Evolutionary conservation across 192 early-diverging fungal genomes (phyloP).

Genomic region (Geranomyces variabilis): DNA sequence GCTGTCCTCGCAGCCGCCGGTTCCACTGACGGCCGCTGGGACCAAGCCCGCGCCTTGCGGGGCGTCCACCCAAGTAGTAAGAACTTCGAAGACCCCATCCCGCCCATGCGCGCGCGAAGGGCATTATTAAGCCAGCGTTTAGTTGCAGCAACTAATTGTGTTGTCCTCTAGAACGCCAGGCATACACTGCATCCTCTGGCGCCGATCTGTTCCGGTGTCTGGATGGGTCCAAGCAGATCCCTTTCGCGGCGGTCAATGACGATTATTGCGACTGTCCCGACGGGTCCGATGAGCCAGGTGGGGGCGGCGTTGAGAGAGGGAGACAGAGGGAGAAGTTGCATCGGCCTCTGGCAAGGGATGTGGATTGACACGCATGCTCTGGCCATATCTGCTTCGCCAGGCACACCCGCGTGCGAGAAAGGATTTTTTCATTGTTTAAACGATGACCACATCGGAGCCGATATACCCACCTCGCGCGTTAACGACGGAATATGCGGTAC

Average conservation of each 20-base stretch:
- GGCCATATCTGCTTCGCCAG: slow-evolving; percentile 49
- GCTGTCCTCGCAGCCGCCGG: too few species aligned
- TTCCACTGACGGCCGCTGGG: too few species aligned
- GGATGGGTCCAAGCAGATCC: slow-evolving; percentile 72
- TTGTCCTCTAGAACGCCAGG: not conserved
- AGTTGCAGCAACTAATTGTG: too few species aligned
- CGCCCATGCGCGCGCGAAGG: too few species aligned
- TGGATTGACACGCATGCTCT: too few species aligned
- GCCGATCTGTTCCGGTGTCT: slow-evolving; percentile 58
- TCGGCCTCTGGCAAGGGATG: too few species aligned
- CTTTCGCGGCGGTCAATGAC: slow-evolving; percentile 81
- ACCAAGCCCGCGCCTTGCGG: too few species aligned
- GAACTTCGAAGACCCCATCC: too few species aligned
- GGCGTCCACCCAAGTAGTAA: too few species aligned
- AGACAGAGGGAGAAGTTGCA: too few species aligned
- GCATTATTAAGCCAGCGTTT: too few species aligned
- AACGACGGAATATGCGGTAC: slow-evolving; percentile 94
- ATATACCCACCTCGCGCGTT: slow-evolving; percentile 72
- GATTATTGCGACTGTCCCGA: slow-evolving; percentile 98
- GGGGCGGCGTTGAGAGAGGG: not conserved
- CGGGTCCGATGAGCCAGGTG: slow-evolving; percentile 93
- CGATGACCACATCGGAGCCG: slow-evolving; percentile 66
- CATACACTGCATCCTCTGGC: slow-evolving; percentile 2
- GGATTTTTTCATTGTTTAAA: slow-evolving; percentile 84
- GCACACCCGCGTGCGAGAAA: slow-evolving; percentile 89